phyloP scores from a whole-genome alignment of 306 rosid species.

The Oxytropis ochrocephala region DNA sequence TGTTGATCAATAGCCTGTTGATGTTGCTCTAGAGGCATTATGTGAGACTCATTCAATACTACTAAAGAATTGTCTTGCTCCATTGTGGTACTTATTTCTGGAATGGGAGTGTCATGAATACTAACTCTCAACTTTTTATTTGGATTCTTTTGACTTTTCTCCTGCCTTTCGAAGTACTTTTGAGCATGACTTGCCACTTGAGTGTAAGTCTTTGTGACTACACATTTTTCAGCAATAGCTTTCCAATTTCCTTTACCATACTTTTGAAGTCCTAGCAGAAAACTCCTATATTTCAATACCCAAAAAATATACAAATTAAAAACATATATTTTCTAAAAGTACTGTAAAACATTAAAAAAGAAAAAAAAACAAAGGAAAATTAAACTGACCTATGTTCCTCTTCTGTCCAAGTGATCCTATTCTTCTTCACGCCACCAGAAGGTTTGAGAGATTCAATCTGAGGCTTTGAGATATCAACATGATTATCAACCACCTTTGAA shows the following conservation, averaged over 20 bases:
- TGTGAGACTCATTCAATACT: constrained; percentile 25
- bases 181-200: constrained; percentile 46
- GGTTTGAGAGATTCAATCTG: too few species aligned
- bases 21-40: constrained; percentile 12
- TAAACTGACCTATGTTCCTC: constrained; percentile 68
- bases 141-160: constrained; percentile 36
- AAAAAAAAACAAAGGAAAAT: neutral
- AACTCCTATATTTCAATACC: constrained; percentile 37
- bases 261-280: constrained; percentile 53
- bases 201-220: constrained; percentile 32
- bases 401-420: constrained; percentile 37
- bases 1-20: neutral
- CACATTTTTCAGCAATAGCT: constrained; percentile 49
- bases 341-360: neutral
- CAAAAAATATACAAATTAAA: neutral
- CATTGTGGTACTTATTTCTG: constrained; percentile 12
- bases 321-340: too few species aligned
- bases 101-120: constrained; percentile 64
- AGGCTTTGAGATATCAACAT: too few species aligned
- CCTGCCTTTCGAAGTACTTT: constrained; percentile 67
- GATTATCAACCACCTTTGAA: too few species aligned
- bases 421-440: constrained; percentile 53
- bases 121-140: constrained; percentile 54
- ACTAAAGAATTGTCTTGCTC: constrained; percentile 22
- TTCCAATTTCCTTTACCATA: constrained; percentile 70